These are phyloP conservation scores for Thuidium tamariscinum DNA, from an alignment of 225 moss, liverwort and hornwort species.

Conservation along the genomic window DNA sequence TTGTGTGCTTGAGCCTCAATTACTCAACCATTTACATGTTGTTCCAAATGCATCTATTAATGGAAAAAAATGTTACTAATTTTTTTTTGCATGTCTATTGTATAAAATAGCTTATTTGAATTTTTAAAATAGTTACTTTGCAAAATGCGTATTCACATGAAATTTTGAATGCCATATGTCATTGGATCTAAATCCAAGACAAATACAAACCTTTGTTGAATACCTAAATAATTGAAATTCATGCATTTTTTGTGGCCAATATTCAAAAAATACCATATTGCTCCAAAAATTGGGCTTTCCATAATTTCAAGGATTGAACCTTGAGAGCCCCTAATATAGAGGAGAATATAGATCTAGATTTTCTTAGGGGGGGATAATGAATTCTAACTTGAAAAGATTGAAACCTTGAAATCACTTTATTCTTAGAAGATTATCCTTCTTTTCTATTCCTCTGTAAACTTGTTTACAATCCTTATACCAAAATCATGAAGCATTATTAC, in stretches of 20 bases:
- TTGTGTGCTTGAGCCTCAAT: accelerated
- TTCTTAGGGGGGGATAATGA: accelerated
- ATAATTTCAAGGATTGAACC: accelerated
- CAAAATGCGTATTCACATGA: accelerated
- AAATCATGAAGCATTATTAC: background rate
- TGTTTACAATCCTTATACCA: background rate
- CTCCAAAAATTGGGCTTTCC: accelerated
- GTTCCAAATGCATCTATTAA: background rate
- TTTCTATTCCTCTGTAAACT: background rate
- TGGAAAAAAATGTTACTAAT: background rate
- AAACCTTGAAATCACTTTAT: no score
- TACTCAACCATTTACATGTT: background rate
- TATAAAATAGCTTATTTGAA: background rate
- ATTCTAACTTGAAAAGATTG: background rate
- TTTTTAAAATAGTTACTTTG: background rate
- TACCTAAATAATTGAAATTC: no score
- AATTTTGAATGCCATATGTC: background rate
- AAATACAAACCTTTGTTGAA: no score
- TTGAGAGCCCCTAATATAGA: accelerated
- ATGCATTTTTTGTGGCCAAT: background rate
- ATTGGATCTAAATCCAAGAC: accelerated
- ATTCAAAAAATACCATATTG: accelerated
- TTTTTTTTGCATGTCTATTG: background rate
- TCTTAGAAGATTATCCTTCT: background rate
- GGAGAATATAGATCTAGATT: accelerated